A percentile compares a stretch with the other conserved stretches of the same genome.
Conservation (phyloP, 345 rosid species). For the Limnanthes douglasii region DNA sequence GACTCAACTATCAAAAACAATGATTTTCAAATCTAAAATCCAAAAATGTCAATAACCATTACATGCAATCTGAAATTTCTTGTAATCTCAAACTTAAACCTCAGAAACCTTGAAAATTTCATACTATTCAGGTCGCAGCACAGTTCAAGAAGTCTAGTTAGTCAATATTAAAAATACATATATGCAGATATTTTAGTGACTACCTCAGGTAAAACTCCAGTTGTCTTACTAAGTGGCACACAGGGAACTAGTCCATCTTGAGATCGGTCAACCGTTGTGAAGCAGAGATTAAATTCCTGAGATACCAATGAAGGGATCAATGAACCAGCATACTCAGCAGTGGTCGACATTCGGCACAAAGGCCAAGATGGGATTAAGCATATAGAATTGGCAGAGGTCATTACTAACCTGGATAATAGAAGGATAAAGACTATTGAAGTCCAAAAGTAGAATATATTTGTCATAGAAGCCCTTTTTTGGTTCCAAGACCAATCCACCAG, state of each 20-base stretch:
- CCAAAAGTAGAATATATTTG: constrained; percentile 84
- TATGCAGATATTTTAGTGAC: constrained; percentile 5
- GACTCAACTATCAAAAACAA: too few relatives aligned
- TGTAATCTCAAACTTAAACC: too few relatives aligned
- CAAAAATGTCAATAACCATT: constrained; percentile 53
- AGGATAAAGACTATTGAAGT: constrained; percentile 97
- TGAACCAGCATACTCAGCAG: constrained; percentile 4
- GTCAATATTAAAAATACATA: too few relatives aligned
- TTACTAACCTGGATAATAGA: constrained; percentile 88
- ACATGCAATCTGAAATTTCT: constrained; percentile 19
- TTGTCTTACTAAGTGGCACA: constrained; percentile 52
- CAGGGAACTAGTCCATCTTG: constrained; percentile 61
- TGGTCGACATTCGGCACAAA: constrained; percentile 2
- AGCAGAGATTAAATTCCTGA: constrained; percentile 95
- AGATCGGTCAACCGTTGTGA: constrained; percentile 86
- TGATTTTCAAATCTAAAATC: too few relatives aligned
- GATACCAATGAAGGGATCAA: constrained; percentile 7
- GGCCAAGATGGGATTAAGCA: constrained; percentile 5
- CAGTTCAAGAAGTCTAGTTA: too few relatives aligned
- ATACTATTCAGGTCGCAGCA: too few relatives aligned
- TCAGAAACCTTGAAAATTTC: too few relatives aligned
- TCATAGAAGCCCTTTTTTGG: constrained; percentile 94
- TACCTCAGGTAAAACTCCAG: constrained; percentile 95
- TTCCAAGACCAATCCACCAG: constrained; percentile 95
- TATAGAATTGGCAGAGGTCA: constrained; percentile 5